phyloP scores from a whole-genome alignment of 768 basidiomycete genomes.

The Sporobolomyces roseus region DNA sequence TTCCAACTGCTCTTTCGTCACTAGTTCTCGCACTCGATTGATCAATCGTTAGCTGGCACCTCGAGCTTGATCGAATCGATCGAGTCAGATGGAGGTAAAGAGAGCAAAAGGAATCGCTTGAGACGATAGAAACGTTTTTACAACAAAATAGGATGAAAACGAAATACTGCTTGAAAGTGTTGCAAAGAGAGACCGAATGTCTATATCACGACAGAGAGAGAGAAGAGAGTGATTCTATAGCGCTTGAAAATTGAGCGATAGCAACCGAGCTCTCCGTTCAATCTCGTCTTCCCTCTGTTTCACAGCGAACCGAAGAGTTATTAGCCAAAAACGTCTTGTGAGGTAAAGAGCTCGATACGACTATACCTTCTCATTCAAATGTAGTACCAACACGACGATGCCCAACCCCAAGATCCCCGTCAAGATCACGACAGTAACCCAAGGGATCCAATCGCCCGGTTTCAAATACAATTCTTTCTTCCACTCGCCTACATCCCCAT shows the following conservation, averaged over 20 bases:
- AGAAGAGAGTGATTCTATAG: constrained; percentile 54
- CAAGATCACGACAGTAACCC: constrained; percentile 86
- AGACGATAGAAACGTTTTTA: neutral
- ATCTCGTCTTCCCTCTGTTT: constrained; percentile 83
- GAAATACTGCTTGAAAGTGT: too few relatives aligned
- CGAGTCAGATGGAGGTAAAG: too few relatives aligned
- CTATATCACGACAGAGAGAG: neutral
- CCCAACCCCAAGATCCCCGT: constrained; percentile 69
- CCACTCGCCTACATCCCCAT: constrained; percentile 57
- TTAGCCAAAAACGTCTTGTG: too few relatives aligned
- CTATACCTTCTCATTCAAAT: constrained; percentile 91
- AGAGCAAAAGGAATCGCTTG: neutral
- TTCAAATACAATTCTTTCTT: constrained; percentile 81
- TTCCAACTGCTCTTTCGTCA: too few relatives aligned
- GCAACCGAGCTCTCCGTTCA: constrained; percentile 79
- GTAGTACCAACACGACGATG: constrained; percentile 76
- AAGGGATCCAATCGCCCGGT: constrained; percentile 96
- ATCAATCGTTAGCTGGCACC: too few relatives aligned
- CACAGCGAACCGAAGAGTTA: too few relatives aligned
- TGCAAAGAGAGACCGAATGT: neutral
- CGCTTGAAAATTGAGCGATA: constrained; percentile 96
- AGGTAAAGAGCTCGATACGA: too few relatives aligned
- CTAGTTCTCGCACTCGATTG: too few relatives aligned
- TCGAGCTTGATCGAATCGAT: too few relatives aligned
- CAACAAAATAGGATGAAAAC: neutral